Evolutionary conservation across 495 filamentous ascomycete species (phyloP).

Genomic region (Lasiosphaeria hispida): DNA sequence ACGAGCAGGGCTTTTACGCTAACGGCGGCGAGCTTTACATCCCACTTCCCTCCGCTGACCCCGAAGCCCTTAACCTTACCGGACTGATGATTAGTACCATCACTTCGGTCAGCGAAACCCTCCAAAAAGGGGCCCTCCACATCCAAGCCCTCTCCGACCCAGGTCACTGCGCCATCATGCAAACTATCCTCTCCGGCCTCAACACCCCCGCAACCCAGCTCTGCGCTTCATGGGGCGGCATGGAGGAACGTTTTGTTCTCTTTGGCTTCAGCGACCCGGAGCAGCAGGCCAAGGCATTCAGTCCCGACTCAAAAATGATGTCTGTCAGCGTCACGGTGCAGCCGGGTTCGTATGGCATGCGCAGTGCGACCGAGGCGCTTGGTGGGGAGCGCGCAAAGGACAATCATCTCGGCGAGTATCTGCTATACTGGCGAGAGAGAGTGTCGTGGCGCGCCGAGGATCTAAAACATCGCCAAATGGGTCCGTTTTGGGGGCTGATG

Average conservation of each 20-base stretch:
- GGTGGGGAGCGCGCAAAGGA: slow-evolving; percentile 3
- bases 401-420: slow-evolving; percentile 14
- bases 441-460: not conserved
- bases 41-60: not conserved
- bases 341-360: slow-evolving; percentile 11
- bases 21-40: slow-evolving; percentile 15
- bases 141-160: not conserved
- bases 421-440: slow-evolving; percentile 11
- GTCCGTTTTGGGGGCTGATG: not conserved
- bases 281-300: not conserved
- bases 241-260: slow-evolving; percentile 4
- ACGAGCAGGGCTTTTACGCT: slow-evolving; percentile 16
- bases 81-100: not conserved
- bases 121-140: not conserved
- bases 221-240: slow-evolving; percentile 15
- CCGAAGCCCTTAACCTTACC: not conserved
- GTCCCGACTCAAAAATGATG: not conserved
- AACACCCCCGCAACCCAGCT: slow-evolving; percentile 4
- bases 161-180: not conserved
- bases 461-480: not conserved
- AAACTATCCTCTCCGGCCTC: not conserved
- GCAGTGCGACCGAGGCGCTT: not conserved
- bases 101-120: not conserved
- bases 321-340: not conserved
- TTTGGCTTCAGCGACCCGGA: slow-evolving; percentile 6